Evolutionary conservation across 2,329 filamentous ascomycete species (phyloP).

Genomic region (Stemphylium vesicarium): DNA sequence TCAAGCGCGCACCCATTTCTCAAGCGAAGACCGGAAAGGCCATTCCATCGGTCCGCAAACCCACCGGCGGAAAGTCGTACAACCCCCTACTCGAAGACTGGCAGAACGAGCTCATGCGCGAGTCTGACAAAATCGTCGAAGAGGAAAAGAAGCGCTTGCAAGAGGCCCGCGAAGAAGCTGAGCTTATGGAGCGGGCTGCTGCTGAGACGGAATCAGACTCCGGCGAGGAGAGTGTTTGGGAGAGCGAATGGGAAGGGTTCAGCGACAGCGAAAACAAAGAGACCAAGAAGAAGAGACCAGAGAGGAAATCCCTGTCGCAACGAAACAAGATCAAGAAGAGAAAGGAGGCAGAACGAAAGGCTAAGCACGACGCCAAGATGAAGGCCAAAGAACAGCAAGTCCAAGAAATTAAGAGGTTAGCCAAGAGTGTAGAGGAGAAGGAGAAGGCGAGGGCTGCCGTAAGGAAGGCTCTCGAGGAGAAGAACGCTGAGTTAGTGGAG

Average conservation of each 20-base stretch:
- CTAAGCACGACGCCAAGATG: constrained; percentile 76
- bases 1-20: constrained; percentile 79
- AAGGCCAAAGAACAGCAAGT: constrained; percentile 76
- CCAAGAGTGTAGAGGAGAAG: constrained; percentile 66
- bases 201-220: constrained; percentile 75
- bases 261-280: constrained; percentile 60
- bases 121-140: constrained; percentile 79
- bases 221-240: constrained; percentile 93
- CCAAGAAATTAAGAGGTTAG: constrained; percentile 73
- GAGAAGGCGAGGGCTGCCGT: constrained; percentile 55
- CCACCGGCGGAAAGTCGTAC: constrained; percentile 85
- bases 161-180: constrained; percentile 69
- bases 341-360: constrained; percentile 82
- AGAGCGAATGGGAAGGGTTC: constrained; percentile 75
- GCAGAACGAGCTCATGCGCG: constrained; percentile 73
- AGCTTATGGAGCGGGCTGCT: constrained; percentile 71
- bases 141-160: constrained; percentile 76
- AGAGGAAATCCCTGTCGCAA: constrained; percentile 85
- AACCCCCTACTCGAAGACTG: constrained; percentile 90
- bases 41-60: constrained; percentile 78
- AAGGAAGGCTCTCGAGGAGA: constrained; percentile 32
- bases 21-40: constrained; percentile 82
- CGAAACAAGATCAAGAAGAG: constrained; percentile 86
- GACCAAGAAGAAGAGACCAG: constrained; percentile 74
- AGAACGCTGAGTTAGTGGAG: constrained; percentile 32